phyloP scores from a whole-genome alignment of 2,329 filamentous ascomycete species.

The Fusarium duplospermum region DNA sequence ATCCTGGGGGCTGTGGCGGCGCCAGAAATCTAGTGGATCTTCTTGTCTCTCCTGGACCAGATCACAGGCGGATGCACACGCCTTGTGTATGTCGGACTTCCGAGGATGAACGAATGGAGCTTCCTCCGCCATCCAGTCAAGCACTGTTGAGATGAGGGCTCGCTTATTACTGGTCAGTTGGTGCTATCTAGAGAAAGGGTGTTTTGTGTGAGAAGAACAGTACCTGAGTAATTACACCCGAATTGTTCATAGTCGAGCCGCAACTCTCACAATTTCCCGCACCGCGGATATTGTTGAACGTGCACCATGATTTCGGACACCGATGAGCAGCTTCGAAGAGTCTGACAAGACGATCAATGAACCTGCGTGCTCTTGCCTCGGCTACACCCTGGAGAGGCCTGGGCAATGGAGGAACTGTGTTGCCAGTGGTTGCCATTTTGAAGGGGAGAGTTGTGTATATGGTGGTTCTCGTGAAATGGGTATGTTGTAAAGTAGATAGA shows the following conservation, averaged over 20 bases:
- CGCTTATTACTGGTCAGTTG: background rate
- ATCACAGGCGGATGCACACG: background rate
- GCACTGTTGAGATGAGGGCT: background rate
- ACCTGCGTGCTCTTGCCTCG: background rate
- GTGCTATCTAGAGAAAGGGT: background rate
- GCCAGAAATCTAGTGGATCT: background rate
- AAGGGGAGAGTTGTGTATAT: accelerated
- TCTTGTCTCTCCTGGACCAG: background rate
- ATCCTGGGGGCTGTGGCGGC: background rate
- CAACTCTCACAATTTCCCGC: background rate
- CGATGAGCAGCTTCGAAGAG: background rate
- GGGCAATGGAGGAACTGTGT: background rate
- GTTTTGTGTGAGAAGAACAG: background rate
- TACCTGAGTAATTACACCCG: background rate
- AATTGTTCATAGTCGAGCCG: background rate
- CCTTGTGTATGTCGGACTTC: background rate
- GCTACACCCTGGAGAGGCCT: background rate
- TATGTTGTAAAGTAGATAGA: background rate
- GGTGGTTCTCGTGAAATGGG: background rate
- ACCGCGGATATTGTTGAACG: background rate
- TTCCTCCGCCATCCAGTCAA: background rate
- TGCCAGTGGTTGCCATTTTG: background rate
- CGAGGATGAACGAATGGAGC: background rate
- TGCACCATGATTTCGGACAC: background rate
- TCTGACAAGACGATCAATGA: background rate